Base-by-base conservation (phyloP, 345 rosid species). In the Hypericum androsaemum region DNA sequence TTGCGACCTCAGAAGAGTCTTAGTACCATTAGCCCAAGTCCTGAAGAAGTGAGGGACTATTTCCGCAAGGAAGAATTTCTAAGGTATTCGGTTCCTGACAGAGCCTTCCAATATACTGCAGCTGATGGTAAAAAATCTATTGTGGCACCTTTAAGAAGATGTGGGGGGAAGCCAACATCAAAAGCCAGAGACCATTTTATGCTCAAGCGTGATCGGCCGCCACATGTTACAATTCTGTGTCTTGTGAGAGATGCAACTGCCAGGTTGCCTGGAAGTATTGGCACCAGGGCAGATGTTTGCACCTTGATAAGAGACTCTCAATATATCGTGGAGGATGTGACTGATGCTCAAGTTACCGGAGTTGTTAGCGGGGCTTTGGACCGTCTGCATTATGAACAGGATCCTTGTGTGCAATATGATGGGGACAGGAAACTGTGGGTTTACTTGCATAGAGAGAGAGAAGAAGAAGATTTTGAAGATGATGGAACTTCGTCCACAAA, bases 271-370 rank as follows among this genome's bases (percentile, higher is more conserved):
- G 83, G 99, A 54, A 83, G 95, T 75, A 94, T 94, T 61, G 99
- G 99, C 63, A 94, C 99, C 50, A 86, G 99, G 61, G 99, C 99
- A 59, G 99, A 94, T 81, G 99, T 94, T 51, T 94, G 99, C 60
- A 94, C 97, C 28, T 70, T 94, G 77, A 88, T 94, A 44, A 71
- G 97, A 56, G 99, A 94, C 60, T 94, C 97, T 10, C 97, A 88
- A 59, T 94, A 74, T 58, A 68, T 83, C 43, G 94, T 94, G 43
- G 97, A 88, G 77, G 97, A 94, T 36, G 99, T 88, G 37, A 72
- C 94, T 1, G 99, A 88, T 70, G 77, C 79, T 16, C 97, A 94
- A 74, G 83, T 94, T 64, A 94, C 88, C 67, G 94, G 86, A 67
- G 83, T 94, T 39, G 99, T 94, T 50, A 88, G 99, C 49, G 99